Conservation (phyloP, 1,139 yeast genomes). For the Sugiyamaella japonica region DNA sequence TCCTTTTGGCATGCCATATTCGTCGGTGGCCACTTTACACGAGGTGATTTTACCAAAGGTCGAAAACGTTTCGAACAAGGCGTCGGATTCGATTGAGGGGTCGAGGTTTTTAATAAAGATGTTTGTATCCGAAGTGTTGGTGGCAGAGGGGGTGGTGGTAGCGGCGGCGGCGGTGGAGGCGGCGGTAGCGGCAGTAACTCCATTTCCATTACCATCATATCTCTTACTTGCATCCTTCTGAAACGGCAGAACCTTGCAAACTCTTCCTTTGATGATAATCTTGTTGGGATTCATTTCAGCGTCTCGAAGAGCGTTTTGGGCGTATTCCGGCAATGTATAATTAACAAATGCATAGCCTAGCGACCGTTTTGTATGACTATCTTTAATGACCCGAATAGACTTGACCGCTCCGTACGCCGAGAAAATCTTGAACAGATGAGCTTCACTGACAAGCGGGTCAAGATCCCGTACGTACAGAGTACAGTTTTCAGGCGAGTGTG, state of each 20-base stretch:
- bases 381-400: constrained; percentile 90
- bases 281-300: constrained; percentile 65
- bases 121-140: constrained; percentile 18
- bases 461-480: constrained; percentile 90
- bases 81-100: constrained; percentile 62
- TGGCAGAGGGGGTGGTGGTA: not conserved
- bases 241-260: constrained; percentile 92
- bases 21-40: constrained; percentile 58
- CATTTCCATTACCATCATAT: constrained; percentile 6
- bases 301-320: constrained; percentile 78
- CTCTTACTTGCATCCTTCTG: constrained; percentile 15
- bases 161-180: not conserved
- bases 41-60: constrained; percentile 63
- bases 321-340: constrained; percentile 75
- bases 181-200: constrained; percentile 8
- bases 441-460: constrained; percentile 79
- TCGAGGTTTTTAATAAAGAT: constrained; percentile 54
- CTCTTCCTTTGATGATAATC: constrained; percentile 77
- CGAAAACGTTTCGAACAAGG: constrained; percentile 60
- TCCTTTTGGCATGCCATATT: constrained; percentile 57
- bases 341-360: constrained; percentile 93
- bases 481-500: constrained; percentile 24
- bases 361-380: constrained; percentile 81
- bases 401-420: constrained; percentile 82
- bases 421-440: constrained; percentile 78